Evolutionary conservation across 805 yeast species (phyloP).

Genomic region (Myxozyma udenii): DNA sequence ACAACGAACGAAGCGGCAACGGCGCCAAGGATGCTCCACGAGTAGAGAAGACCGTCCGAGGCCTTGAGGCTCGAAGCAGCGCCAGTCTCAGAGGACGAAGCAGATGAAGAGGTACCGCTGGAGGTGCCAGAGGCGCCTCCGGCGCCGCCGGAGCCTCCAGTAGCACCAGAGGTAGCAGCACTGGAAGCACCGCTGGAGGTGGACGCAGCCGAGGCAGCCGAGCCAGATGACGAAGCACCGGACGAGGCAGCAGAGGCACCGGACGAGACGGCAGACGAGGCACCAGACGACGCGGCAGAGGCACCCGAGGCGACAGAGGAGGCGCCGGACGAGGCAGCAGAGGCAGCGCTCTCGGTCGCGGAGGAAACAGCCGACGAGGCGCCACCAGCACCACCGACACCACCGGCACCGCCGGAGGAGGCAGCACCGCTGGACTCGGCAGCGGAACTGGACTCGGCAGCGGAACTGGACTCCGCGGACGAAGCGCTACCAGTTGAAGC

Average conservation of each 20-base stretch:
- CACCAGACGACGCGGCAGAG: neutral
- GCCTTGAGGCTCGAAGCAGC: too few species aligned
- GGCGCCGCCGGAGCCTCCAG: neutral
- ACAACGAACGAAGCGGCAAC: conserved; percentile 14
- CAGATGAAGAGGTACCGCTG: too few species aligned
- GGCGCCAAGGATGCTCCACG: conserved; percentile 10
- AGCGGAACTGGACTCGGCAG: conserved; percentile 1
- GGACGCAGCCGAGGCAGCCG: conserved; percentile 8
- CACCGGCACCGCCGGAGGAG: conserved; percentile 12
- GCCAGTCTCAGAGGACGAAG: too few species aligned
- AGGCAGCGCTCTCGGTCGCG: conserved; percentile 2
- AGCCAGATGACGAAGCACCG: conserved; percentile 3
- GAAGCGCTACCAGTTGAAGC: conserved; percentile 7
- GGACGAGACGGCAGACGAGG: conserved; percentile 2
- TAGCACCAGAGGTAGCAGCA: neutral
- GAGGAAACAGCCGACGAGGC: conserved; percentile 5
- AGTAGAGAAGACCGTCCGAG: conserved; percentile 1
- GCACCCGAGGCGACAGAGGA: conserved; percentile 3
- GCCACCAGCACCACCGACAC: conserved; percentile 7
- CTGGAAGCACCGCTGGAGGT: neutral
- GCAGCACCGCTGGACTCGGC: conserved; percentile 13
- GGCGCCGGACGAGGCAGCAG: conserved; percentile 5
- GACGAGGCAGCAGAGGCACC: conserved; percentile 2
- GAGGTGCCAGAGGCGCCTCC: conserved; percentile 5
- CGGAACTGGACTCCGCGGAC: conserved; percentile 7